phyloP scores from a whole-genome alignment of 441 rosid species.

The Aquilaria agallochum region DNA sequence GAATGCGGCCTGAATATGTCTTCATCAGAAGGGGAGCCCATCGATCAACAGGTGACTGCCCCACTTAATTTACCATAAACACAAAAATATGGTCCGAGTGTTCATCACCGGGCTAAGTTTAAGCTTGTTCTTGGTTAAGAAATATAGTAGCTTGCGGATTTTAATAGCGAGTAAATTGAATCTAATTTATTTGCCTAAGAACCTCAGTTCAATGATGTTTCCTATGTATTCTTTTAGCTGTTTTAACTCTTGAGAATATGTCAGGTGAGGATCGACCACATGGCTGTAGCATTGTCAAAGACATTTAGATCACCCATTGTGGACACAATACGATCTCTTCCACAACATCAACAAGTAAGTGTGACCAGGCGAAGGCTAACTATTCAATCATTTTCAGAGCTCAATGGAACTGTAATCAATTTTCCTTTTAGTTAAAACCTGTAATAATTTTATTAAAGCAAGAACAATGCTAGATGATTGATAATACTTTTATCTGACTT shows the following conservation, averaged over 20 bases:
- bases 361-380: neutral
- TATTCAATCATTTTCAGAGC: neutral
- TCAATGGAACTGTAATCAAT: too few relatives aligned
- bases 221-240: neutral
- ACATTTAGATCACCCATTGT: constrained; percentile 72
- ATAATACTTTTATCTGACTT: neutral
- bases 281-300: constrained; percentile 80
- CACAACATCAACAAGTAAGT: constrained; percentile 95
- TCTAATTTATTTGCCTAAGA: too few relatives aligned
- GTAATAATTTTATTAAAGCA: too few relatives aligned
- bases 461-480: neutral
- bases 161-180: too few relatives aligned
- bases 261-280: constrained; percentile 84
- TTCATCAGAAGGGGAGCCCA: constrained; percentile 18
- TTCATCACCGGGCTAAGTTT: neutral
- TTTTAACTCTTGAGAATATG: constrained; percentile 4
- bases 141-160: too few relatives aligned
- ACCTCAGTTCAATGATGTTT: too few relatives aligned
- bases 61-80: constrained; percentile 18
- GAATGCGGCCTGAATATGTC: constrained; percentile 17
- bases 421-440: too few relatives aligned
- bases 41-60: constrained; percentile 19
- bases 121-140: neutral
- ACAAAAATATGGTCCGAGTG: constrained; percentile 24
- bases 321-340: constrained; percentile 87